These are phyloP conservation scores for Talaromyces piceae DNA, from an alignment of 2,329 filamentous ascomycete species.

Conservation along the genomic window DNA sequence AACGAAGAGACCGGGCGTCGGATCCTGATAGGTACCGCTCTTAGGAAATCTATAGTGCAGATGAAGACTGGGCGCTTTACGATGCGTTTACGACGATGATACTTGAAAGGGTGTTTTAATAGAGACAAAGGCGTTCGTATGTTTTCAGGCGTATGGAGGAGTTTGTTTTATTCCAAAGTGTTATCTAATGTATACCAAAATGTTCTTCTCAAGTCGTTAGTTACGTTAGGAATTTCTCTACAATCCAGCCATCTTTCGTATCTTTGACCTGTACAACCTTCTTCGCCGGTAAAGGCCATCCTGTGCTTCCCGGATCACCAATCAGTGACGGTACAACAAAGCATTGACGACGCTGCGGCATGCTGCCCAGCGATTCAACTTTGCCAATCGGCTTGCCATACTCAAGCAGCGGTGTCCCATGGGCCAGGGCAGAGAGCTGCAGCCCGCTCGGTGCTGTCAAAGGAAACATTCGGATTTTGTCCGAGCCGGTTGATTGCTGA, in stretches of 20 bases:
- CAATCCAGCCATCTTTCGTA: constrained; percentile 64
- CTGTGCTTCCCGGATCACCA: constrained; percentile 58
- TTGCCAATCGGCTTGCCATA: constrained; percentile 92
- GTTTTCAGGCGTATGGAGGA: neutral
- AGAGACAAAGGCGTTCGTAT: neutral
- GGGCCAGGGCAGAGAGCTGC: constrained; percentile 70
- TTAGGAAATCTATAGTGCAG: neutral
- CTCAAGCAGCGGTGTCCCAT: constrained; percentile 73
- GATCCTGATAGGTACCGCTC: neutral
- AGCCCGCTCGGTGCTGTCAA: constrained; percentile 70
- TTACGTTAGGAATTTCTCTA: constrained; percentile 46
- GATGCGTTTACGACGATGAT: neutral
- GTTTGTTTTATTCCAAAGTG: neutral
- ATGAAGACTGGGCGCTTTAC: neutral
- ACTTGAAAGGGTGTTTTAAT: neutral
- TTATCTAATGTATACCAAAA: constrained; percentile 4
- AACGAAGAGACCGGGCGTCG: neutral
- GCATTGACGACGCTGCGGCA: constrained; percentile 57
- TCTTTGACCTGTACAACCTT: constrained; percentile 76
- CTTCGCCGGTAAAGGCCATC: constrained; percentile 79
- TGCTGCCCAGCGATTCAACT: constrained; percentile 46
- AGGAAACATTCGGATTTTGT: constrained; percentile 77
- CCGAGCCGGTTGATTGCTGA: constrained; percentile 55
- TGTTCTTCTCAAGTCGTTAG: constrained; percentile 10
- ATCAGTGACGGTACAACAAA: constrained; percentile 77